Evolutionary conservation across 1,284 basidiomycete species (phyloP).

Genomic region (Neolentinus lepideus): DNA sequence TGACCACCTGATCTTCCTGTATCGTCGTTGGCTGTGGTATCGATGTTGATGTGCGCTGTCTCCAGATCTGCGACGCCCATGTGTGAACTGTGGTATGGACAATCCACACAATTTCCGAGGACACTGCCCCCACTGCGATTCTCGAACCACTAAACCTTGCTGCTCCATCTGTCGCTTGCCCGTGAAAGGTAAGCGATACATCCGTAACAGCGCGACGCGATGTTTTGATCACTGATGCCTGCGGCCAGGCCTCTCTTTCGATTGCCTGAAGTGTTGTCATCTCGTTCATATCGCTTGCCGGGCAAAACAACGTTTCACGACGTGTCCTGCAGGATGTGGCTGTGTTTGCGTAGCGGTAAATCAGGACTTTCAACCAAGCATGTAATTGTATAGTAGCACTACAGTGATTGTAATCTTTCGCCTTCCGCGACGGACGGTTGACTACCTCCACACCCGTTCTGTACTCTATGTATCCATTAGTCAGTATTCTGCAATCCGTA

Average conservation of each 20-base stretch:
- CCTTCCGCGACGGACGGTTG: too few species aligned
- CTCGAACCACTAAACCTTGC: not conserved
- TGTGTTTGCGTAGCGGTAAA: not conserved
- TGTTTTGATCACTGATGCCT: not conserved
- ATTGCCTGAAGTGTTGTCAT: slow-evolving; percentile 1
- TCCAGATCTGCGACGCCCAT: not conserved
- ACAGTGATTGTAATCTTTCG: too few species aligned
- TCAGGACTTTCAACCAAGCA: too few species aligned
- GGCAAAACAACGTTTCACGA: not conserved
- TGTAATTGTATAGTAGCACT: too few species aligned
- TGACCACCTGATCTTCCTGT: not conserved
- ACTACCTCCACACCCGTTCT: too few species aligned
- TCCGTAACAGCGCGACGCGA: not conserved
- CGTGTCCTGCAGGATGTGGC: not conserved
- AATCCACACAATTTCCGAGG: too few species aligned
- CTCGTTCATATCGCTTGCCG: not conserved
- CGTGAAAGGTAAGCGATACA: not conserved
- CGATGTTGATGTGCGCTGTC: not conserved
- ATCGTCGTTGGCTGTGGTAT: too few species aligned
- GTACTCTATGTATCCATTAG: too few species aligned
- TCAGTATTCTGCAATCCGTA: too few species aligned
- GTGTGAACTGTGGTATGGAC: not conserved
- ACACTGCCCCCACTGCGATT: not conserved
- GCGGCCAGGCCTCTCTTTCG: not conserved
- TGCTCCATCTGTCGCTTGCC: slow-evolving; percentile 1